Evolutionary conservation across 257 asterid genomes (phyloP), one percentile per base, ranked within the genome.

Genomic region (Petrea volubilis): DNA sequence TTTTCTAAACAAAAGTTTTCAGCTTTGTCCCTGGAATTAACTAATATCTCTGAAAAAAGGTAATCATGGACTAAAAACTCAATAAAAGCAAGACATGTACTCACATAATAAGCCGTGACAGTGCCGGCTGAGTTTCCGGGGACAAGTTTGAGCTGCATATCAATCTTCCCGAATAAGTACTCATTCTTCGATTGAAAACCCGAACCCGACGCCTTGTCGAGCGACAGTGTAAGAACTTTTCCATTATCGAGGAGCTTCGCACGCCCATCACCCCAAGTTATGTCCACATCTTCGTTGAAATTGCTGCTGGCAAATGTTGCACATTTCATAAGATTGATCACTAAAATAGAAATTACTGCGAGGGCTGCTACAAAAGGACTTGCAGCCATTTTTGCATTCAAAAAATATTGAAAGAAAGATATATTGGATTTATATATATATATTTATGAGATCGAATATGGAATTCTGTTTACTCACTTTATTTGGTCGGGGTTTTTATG

Each of bases 241-340:
- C 82, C 82, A 24, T 63, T 63, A 44, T 73, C 27, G 64, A 67
- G 76, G 64, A 78, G 72, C n/a, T 67, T 51, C 1, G 68, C 74
- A 0, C 82, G 77, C 11, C 82, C 82, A 3, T 77, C 81, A 5
- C 82, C 82, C 82, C 82, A 72, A 3, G 78, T 72, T n/a, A 77
- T 11, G 24, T 67, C 78, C 43, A 73, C 8, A 17, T 77, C 75
- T 40, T 50, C 52, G 60, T 77, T 5, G 50, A 72, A 72, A 36
- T 77, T 77, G 6, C 25, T 41, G 9, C n/a, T 3, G 1, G 66
- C 67, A 6, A 55, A 38, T 0, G 63, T 29, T 63, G 73, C 57
- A 38, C 9, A 38, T 38, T 2, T 6, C 0, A 58, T 10, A 18
- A 66, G 47, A 9, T 41, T 58, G 73, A 47, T 67, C 38, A 59